Conservation (phyloP, 108 stramenopile genomes). For the Conticribra guillardii region DNA sequence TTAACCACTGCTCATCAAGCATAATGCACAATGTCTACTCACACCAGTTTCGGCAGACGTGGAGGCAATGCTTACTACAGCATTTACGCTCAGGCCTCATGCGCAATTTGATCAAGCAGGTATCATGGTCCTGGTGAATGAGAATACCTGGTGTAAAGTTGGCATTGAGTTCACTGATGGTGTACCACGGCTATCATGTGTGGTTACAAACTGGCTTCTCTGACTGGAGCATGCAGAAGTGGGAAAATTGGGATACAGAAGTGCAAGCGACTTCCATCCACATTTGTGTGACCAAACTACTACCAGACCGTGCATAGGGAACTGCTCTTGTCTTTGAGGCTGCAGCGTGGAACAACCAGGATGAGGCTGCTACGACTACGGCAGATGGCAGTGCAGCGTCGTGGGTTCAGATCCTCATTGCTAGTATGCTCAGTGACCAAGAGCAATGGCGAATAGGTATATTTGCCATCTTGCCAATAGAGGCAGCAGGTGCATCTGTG, state of each 20-base stretch:
- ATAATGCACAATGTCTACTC: slow-evolving; percentile 43
- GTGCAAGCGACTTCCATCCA: slow-evolving; percentile 14
- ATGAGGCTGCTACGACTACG: too few species aligned
- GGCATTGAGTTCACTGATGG: slow-evolving; percentile 57
- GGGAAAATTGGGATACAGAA: background rate
- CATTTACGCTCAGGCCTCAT: slow-evolving; percentile 34
- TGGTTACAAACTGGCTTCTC: slow-evolving; percentile 56
- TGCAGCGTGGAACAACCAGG: background rate
- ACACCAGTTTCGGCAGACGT: background rate
- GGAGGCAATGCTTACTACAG: slow-evolving; percentile 33
- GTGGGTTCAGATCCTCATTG: slow-evolving; percentile 1
- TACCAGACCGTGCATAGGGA: background rate
- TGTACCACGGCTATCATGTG: slow-evolving; percentile 55
- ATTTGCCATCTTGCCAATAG: slow-evolving; percentile 1
- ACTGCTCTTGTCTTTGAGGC: background rate
- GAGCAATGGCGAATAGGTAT: slow-evolving; percentile 7
- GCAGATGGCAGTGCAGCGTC: too few species aligned
- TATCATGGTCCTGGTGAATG: slow-evolving; percentile 39
- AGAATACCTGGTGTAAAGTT: slow-evolving; percentile 54
- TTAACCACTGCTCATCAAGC: slow-evolving; percentile 73
- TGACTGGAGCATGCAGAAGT: slow-evolving; percentile 57
- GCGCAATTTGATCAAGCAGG: slow-evolving; percentile 63
- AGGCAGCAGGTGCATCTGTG: background rate
- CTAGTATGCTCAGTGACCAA: background rate
- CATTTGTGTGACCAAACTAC: background rate